phyloP scores from a whole-genome alignment of 331 rosid species.

The Rhamnella rubrinervis region DNA sequence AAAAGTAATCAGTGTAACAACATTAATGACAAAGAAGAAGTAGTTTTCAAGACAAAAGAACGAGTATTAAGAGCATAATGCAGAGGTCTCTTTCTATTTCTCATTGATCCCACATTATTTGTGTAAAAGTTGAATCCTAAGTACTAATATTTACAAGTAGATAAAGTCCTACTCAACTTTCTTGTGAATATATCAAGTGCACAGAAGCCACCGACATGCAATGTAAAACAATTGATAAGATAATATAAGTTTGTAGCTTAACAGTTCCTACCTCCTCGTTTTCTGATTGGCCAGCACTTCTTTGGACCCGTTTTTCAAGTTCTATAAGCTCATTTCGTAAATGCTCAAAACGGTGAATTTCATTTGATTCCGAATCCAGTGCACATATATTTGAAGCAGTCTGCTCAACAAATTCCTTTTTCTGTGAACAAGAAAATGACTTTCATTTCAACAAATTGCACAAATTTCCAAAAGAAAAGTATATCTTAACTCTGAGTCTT shows the following conservation, averaged over 20 bases:
- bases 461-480: constrained; percentile 21
- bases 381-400: constrained; percentile 45
- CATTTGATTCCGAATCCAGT: constrained; percentile 57
- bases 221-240: neutral
- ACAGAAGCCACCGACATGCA: neutral
- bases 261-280: constrained; percentile 53
- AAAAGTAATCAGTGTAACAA: constrained; percentile 1
- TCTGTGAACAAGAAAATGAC: constrained; percentile 49
- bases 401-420: constrained; percentile 44
- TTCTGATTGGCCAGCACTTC: constrained; percentile 71
- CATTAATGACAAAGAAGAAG: neutral
- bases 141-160: too few species aligned
- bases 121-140: too few species aligned
- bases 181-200: too few species aligned
- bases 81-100: neutral
- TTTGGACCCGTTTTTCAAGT: constrained; percentile 84
- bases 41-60: neutral
- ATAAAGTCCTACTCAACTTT: too few species aligned
- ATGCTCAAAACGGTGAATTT: constrained; percentile 80
- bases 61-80: neutral
- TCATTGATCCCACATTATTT: too few species aligned
- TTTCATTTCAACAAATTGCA: neutral
- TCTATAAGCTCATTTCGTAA: constrained; percentile 78
- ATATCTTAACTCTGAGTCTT: neutral
- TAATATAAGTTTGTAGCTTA: neutral